phyloP scores from a whole-genome alignment of 768 basidiomycete species.

The Panaeolus papilionaceus region DNA sequence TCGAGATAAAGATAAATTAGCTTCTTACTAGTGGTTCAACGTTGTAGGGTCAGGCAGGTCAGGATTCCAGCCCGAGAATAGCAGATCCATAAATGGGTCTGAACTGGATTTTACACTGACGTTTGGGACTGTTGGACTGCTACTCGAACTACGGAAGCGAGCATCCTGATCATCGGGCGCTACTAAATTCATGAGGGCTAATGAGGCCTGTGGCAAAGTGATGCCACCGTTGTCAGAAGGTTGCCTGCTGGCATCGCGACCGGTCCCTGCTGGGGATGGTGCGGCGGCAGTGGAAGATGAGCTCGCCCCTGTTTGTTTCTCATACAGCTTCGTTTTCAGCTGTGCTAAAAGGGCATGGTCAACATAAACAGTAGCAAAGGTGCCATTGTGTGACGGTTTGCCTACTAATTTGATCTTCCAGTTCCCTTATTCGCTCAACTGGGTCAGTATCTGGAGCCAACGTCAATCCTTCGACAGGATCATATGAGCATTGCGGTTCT shows the following conservation, averaged over 20 bases:
- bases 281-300: conserved; percentile 39
- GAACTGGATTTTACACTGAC: conserved; percentile 42
- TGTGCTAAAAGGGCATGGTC: conserved; percentile 48
- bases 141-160: conserved; percentile 49
- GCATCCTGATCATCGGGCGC: conserved; percentile 43
- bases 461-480: conserved; percentile 82
- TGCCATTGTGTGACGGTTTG: conserved; percentile 7
- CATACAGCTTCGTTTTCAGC: conserved; percentile 66
- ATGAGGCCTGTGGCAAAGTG: conserved; percentile 50
- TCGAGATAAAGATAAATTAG: conserved; percentile 19
- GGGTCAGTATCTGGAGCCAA: conserved; percentile 82
- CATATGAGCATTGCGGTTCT: conserved; percentile 86
- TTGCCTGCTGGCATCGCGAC: conserved; percentile 28
- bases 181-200: conserved; percentile 49
- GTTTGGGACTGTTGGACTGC: conserved; percentile 57
- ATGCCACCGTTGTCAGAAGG: conserved; percentile 43
- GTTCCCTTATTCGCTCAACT: conserved; percentile 74
- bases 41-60: conserved; percentile 80
- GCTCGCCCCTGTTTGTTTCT: conserved; percentile 48
- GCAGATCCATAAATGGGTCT: conserved; percentile 67
- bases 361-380: conserved; percentile 12
- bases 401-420: conserved; percentile 81
- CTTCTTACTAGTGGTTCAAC: conserved; percentile 77
- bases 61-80: conserved; percentile 84
- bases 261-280: conserved; percentile 27